Conservation (phyloP, 75 land plant species). For the Cunninghamia lanceolata region DNA sequence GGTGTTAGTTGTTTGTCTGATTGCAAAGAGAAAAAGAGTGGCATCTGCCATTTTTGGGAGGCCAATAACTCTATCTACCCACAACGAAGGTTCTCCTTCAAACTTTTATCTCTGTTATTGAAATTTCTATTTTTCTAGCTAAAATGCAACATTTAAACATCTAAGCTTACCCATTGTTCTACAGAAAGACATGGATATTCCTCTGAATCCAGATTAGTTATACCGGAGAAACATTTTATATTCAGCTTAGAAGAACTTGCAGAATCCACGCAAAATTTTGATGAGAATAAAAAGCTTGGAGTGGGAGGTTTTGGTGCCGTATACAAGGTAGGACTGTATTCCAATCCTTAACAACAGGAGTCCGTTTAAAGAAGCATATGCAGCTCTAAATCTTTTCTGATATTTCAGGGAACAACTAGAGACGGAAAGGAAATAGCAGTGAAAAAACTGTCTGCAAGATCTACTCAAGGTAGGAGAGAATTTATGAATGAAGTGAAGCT, state of each 20-base stretch:
- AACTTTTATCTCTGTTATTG: neutral
- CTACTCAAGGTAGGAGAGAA: slow-evolving; percentile 9
- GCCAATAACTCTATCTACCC: neutral
- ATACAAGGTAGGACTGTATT: slow-evolving; percentile 13
- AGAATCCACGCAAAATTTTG: neutral
- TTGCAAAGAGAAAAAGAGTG: neutral
- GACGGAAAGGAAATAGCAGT: slow-evolving; percentile 11
- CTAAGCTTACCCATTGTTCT: neutral
- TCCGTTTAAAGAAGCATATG: neutral
- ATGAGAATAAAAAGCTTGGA: slow-evolving; percentile 9
- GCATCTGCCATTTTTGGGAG: neutral
- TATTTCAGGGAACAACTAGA: slow-evolving; percentile 10
- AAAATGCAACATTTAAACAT: neutral
- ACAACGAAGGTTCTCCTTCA: neutral
- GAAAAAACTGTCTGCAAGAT: slow-evolving; percentile 8
- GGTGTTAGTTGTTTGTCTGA: neutral
- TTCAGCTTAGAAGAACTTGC: neutral
- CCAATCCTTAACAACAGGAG: no score
- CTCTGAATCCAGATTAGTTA: neutral
- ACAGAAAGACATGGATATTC: neutral
- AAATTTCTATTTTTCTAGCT: neutral
- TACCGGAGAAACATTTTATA: neutral
- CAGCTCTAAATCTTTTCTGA: neutral
- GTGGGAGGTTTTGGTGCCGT: slow-evolving; percentile 11
- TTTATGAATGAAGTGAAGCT: slow-evolving; percentile 23